These are phyloP conservation scores for Wickerhamiella musiphila DNA, from an alignment of 805 yeast genomes.

Conservation along the genomic window DNA sequence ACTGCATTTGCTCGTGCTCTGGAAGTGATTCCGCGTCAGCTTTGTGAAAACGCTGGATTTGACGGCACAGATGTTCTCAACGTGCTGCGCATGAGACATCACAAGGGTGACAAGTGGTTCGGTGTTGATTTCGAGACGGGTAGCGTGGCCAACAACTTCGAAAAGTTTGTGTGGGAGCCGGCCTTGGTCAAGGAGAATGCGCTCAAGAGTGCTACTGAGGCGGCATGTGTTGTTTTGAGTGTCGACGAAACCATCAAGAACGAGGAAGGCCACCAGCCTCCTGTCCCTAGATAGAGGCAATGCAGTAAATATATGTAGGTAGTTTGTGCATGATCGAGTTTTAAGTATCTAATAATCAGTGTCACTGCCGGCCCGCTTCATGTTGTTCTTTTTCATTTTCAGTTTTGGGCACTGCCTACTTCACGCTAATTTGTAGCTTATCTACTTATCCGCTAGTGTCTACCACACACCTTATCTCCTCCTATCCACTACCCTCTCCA, in stretches of 20 bases:
- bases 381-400: too few species aligned
- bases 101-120: constrained; percentile 78
- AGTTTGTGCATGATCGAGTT: too few species aligned
- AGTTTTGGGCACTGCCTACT: too few species aligned
- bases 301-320: not conserved
- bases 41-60: constrained; percentile 97
- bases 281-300: constrained; percentile 6
- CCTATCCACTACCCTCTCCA: too few species aligned
- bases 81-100: constrained; percentile 80
- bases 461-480: too few species aligned
- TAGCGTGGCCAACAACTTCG: constrained; percentile 63
- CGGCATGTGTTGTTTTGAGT: constrained; percentile 80
- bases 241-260: constrained; percentile 72
- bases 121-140: constrained; percentile 88
- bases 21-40: constrained; percentile 91
- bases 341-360: too few species aligned
- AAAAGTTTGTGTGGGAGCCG: constrained; percentile 93
- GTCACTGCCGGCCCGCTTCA: too few species aligned
- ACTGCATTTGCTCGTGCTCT: constrained; percentile 87
- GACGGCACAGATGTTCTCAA: constrained; percentile 93
- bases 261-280: constrained; percentile 25
- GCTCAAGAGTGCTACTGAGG: constrained; percentile 90
- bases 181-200: constrained; percentile 87
- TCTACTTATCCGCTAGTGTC: too few species aligned
- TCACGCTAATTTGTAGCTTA: too few species aligned